Evolutionary conservation across 2,329 filamentous ascomycete genomes (phyloP).

Genomic region (Cadophora malorum): DNA sequence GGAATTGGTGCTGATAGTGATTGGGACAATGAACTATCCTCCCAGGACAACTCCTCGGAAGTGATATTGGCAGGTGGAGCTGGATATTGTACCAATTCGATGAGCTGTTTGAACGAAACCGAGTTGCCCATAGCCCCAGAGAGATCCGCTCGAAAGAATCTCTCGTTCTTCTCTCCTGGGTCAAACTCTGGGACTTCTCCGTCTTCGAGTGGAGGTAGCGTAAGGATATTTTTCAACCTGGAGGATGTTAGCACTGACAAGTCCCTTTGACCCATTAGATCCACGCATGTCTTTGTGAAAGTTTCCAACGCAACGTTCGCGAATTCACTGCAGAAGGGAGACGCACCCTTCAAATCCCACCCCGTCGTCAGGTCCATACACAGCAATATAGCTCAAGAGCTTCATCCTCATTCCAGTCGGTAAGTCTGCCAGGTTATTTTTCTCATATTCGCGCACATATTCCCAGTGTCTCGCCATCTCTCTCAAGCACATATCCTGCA

Average conservation of each 20-base stretch:
- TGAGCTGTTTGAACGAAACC: slow-evolving; percentile 59
- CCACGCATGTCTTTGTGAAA: no score
- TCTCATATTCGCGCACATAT: slow-evolving; percentile 60
- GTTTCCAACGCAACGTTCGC: no score
- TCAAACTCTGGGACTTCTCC: slow-evolving; percentile 29
- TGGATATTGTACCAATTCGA: slow-evolving; percentile 51
- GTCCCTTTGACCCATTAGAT: background rate
- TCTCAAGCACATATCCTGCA: slow-evolving; percentile 59
- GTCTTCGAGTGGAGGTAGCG: slow-evolving; percentile 45
- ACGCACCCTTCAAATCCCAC: slow-evolving; percentile 53
- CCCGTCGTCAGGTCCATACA: slow-evolving; percentile 52
- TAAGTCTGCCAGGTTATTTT: slow-evolving; percentile 61
- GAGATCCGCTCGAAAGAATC: slow-evolving; percentile 61
- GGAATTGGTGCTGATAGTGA: slow-evolving; percentile 49
- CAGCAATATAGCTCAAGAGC: slow-evolving; percentile 58
- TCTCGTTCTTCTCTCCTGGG: slow-evolving; percentile 49
- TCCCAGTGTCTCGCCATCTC: slow-evolving; percentile 61
- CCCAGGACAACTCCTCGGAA: slow-evolving; percentile 37
- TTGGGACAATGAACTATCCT: slow-evolving; percentile 31
- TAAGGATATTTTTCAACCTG: slow-evolving; percentile 53
- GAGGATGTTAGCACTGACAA: background rate
- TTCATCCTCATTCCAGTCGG: slow-evolving; percentile 59
- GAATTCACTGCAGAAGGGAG: background rate
- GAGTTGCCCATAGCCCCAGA: slow-evolving; percentile 58
- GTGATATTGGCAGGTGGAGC: slow-evolving; percentile 21